Evolutionary conservation across 164 flowering plant species (phyloP).

Genomic region (Magnolia kwangsiensis): DNA sequence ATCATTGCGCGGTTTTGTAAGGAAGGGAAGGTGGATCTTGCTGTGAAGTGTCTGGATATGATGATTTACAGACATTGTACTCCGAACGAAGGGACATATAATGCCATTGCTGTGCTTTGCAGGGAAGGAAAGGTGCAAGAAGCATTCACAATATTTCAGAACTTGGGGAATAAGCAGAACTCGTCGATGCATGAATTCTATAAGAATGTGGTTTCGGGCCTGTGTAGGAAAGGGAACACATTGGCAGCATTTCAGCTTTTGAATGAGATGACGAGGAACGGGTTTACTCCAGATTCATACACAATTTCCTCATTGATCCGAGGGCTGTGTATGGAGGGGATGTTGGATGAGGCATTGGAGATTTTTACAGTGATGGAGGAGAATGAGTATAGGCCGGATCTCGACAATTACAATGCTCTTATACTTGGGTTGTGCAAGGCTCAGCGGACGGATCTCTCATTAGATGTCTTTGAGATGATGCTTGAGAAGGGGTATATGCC

Average conservation of each 20-base stretch:
- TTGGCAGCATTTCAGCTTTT: slow-evolving; percentile 69
- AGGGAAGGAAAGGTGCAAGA: slow-evolving; percentile 57
- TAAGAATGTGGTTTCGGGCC: slow-evolving; percentile 54
- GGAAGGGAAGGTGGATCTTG: slow-evolving; percentile 63
- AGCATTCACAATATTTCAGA: slow-evolving; percentile 66
- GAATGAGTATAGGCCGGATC: slow-evolving; percentile 39
- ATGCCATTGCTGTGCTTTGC: slow-evolving; percentile 72
- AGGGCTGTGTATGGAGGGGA: slow-evolving; percentile 84
- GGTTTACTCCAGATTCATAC: slow-evolving; percentile 68
- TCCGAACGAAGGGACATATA: slow-evolving; percentile 83
- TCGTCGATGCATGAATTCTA: slow-evolving; percentile 49
- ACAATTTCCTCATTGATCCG: slow-evolving; percentile 72
- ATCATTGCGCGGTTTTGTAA: slow-evolving; percentile 60
- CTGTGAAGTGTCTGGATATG: slow-evolving; percentile 52
- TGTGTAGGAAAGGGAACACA: slow-evolving; percentile 86
- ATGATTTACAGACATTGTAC: slow-evolving; percentile 52
- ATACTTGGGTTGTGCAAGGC: slow-evolving; percentile 73
- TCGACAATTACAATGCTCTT: slow-evolving; percentile 71
- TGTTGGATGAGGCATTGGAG: slow-evolving; percentile 65
- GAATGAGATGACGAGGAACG: slow-evolving; percentile 67
- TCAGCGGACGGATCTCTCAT: slow-evolving; percentile 52
- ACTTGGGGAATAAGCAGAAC: slow-evolving; percentile 52
- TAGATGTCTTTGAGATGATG: slow-evolving; percentile 61
- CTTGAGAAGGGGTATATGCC: slow-evolving; percentile 62
- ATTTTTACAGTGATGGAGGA: slow-evolving; percentile 74